Base-by-base conservation (phyloP, 768 basidiomycete genomes). In the Mycena vulgaris region DNA sequence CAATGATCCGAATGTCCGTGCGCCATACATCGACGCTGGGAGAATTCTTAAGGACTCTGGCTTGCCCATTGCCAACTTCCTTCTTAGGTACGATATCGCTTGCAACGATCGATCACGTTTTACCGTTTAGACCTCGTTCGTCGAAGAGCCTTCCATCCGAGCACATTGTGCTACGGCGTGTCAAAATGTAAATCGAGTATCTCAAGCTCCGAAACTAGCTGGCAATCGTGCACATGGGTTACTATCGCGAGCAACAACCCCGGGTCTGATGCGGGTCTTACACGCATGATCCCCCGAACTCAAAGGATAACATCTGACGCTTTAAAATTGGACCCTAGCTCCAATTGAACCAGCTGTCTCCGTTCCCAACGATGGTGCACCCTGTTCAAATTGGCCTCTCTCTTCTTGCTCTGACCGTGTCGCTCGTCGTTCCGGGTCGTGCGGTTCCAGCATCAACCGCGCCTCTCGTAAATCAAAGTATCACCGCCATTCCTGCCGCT, bases 401-500 rank as follows among this genome's bases (percentile, higher is more conserved):
- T 31, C 16, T 21, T 25, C 31, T 66, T 21, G 39, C 30, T 51
- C 9, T 59, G 0, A 40, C 30, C 5, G 52, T 8, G 31, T 35
- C 23, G 25, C 35, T 59, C 56, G 25, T 23, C 27, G 45, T 52
- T 10, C 47, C 37, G 13, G 35, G 47, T 23, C 25, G 25, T 66
- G 35, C 65, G 17, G 55, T 45, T 30, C 63, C 63, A 47, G 27
- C 33, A n/a, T 14, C 45, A 2, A 6, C 45, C n/a, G n/a, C 45
- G 16, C 28, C 30, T 11, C 17, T 14, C 5, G 11, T 51, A 51
- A 35, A 39, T 21, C 59, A 61, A 47, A 16, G 28, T 16, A 61
- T 62, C 23, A 78, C 76, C 1, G n/a, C 80, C 9, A 35, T 84
- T 42, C 67, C 80, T 23, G 71, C 75, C 3, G 1, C 81, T 0